Conservation (phyloP, 192 early-diverging fungal species). For the Entomortierella lignicola region DNA sequence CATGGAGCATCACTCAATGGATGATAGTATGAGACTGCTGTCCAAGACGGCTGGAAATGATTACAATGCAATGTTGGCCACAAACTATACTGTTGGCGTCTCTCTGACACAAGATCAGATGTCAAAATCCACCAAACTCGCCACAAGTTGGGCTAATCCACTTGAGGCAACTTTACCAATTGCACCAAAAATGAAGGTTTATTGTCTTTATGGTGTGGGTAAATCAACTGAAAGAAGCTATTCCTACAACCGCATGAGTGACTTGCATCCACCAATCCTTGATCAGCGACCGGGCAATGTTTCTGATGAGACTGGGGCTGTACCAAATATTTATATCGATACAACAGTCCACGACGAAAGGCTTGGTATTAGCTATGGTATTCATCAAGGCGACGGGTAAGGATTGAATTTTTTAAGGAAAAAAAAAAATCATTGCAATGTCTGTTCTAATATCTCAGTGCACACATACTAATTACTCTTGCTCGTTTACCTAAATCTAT, state of each 20-base stretch:
- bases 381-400: constrained; percentile 76
- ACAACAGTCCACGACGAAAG: constrained; percentile 64
- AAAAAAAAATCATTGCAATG: too few relatives aligned
- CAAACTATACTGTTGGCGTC: constrained; percentile 77
- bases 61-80: constrained; percentile 61
- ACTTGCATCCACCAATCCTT: constrained; percentile 22
- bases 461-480: background rate
- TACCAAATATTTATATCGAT: constrained; percentile 64
- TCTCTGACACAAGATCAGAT: constrained; percentile 69
- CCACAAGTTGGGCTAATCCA: constrained; percentile 83
- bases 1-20: constrained; percentile 55
- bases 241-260: constrained; percentile 70
- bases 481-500: background rate
- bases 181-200: constrained; percentile 82
- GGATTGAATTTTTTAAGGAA: too few relatives aligned
- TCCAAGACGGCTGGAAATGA: constrained; percentile 60
- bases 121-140: constrained; percentile 64
- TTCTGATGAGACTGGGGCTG: constrained; percentile 26
- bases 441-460: background rate
- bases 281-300: constrained; percentile 44
- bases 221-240: constrained; percentile 86
- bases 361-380: constrained; percentile 74
- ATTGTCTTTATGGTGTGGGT: constrained; percentile 87
- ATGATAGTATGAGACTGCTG: constrained; percentile 63
- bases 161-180: constrained; percentile 76